These are phyloP conservation scores for Sarcomyxa edulis DNA, from an alignment of 768 basidiomycete genomes.

Conservation along the genomic window DNA sequence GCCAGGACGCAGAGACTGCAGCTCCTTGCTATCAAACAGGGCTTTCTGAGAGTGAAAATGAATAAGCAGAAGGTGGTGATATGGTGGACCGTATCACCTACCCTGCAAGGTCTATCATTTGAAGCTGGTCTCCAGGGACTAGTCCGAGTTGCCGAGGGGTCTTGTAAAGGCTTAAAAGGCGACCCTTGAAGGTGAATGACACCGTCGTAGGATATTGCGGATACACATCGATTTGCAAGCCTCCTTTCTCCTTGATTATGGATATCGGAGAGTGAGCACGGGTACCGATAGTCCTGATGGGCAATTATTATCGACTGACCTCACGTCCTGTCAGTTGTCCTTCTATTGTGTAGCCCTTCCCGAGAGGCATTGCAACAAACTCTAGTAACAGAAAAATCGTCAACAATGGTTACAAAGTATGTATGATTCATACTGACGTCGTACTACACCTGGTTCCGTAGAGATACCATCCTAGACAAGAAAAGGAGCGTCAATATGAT, in stretches of 20 bases:
- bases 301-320: conserved; percentile 6
- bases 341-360: conserved; percentile 16
- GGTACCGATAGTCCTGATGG: not conserved
- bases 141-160: conserved; percentile 1
- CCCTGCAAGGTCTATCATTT: too few species aligned
- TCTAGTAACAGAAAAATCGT: conserved; percentile 7
- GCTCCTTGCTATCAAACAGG: too few species aligned
- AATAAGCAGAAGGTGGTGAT: too few species aligned
- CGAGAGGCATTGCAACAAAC: conserved; percentile 21
- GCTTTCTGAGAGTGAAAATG: too few species aligned
- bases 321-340: conserved; percentile 16
- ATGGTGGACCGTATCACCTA: too few species aligned
- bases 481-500: not conserved
- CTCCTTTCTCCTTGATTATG: not conserved
- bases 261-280: too few species aligned
- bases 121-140: too few species aligned
- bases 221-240: conserved; percentile 4
- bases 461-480: conserved; percentile 17
- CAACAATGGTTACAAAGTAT: not conserved
- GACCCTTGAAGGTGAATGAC: not conserved
- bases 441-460: conserved; percentile 15
- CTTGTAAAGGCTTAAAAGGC: not conserved
- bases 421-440: conserved; percentile 12
- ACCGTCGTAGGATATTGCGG: not conserved
- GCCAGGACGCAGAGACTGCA: too few species aligned